Evolutionary conservation across 2,329 filamentous ascomycete species (phyloP), one percentile per base, ranked within the genome.

Genomic region (Exophiala sp.): DNA sequence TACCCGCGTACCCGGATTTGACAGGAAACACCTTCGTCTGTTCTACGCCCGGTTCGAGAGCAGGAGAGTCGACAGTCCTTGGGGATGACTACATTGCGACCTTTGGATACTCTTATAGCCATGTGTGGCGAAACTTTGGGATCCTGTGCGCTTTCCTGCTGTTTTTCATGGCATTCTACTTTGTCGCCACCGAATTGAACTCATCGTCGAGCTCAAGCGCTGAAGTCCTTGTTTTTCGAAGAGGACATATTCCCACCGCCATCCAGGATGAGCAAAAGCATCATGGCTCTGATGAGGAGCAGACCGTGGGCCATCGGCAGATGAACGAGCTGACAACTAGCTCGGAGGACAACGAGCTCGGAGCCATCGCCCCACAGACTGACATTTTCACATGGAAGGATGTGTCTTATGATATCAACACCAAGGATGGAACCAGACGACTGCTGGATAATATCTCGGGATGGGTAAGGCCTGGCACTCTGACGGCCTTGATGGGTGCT

Each of bases 401-500:
- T 63, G 86, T 95, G 1, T 90, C 86, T 72, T 96, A 89, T 64
- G 85, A 89, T 52, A 86, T 90, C 67, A 82, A 83, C 64, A 91
- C 95, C 72, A 95, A 94, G 76, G 77, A 77, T 10, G 82, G 91
- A 63, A 73, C 78, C 1, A 81, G 90, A 11, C 83, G 86, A 35
- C 87, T 96, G 64, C 75, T 96, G 55, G 85, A 96, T 64, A 77
- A 94, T 58, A 88, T 96, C 9, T 88, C 95, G 65, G 91, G 91
- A 36, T 96, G 89, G 88, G 89, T 96, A 53, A 94, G 94, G 71
- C 91, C 91, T 3, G 91, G 91, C 55, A 95, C 89, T 12, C 71
- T 95, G 52, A 96, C 91, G 10, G 91, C 89, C 36, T 78, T 95
- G 3, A 95, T 95, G 90, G 82, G 90, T 74, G 89, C 91, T 6